Percentiles rank a stretch among this genome's conserved stretches.
phyloP scores from a whole-genome alignment of 129 eudicot species.

The Saposhnikovia divaricata region DNA sequence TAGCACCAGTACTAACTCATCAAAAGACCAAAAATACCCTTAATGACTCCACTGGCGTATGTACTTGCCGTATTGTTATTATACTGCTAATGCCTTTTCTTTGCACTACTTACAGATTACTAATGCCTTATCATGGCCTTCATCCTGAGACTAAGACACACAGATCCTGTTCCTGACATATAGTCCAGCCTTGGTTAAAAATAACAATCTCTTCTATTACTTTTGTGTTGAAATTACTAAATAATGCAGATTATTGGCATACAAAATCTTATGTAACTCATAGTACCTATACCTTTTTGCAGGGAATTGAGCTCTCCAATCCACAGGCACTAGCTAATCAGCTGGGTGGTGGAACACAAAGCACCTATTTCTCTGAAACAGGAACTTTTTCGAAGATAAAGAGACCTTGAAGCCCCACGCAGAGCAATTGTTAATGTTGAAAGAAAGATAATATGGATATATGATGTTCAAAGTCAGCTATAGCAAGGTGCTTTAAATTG shows the following conservation, averaged over 20 bases:
- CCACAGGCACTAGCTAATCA: constrained; percentile 89
- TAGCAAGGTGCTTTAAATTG: neutral
- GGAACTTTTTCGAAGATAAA: constrained; percentile 95
- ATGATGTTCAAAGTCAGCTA: neutral
- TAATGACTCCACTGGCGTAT: too few species aligned
- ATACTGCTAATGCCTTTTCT: too few species aligned
- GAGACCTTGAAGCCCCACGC: constrained; percentile 34
- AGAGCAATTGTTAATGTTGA: constrained; percentile 2
- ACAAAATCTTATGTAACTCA: neutral
- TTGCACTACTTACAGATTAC: too few species aligned
- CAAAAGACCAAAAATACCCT: too few species aligned
- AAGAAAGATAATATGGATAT: neutral
- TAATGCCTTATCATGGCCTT: too few species aligned
- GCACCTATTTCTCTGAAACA: constrained; percentile 91
- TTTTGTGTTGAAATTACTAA: neutral
- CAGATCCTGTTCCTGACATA: too few species aligned
- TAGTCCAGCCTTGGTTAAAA: neutral
- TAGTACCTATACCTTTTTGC: constrained; percentile 4
- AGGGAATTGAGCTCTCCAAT: constrained; percentile 90
- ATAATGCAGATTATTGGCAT: neutral
- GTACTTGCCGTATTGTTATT: too few species aligned
- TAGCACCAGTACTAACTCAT: too few species aligned
- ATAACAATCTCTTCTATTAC: neutral
- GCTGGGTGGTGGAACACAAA: constrained; percentile 87
- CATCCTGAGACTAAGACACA: too few species aligned